Evolutionary conservation across 2,329 filamentous ascomycete species (phyloP).

Genomic region (Rosellinia necatrix): DNA sequence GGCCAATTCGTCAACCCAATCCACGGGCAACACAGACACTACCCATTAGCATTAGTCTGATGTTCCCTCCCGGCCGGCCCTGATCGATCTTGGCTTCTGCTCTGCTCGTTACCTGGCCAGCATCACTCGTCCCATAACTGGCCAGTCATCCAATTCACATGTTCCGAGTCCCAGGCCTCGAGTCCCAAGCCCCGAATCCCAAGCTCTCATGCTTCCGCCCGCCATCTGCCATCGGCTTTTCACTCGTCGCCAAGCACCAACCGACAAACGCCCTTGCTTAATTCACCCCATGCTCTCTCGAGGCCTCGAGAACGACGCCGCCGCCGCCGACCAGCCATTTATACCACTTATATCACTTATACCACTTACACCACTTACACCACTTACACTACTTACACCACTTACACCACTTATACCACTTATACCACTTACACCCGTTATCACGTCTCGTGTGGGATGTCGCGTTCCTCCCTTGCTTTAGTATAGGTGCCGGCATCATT

Average conservation of each 20-base stretch:
- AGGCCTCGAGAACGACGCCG: constrained; percentile 1
- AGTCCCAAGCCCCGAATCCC: neutral
- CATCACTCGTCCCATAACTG: neutral
- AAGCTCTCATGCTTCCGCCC: neutral
- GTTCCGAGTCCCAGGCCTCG: neutral
- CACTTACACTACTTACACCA: no score
- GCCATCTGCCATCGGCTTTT: neutral
- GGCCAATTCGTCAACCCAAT: constrained; percentile 8
- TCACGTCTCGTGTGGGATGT: constrained; percentile 20
- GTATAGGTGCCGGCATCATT: constrained; percentile 13
- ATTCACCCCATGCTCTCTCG: neutral
- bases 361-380: no score
- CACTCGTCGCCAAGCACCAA: neutral
- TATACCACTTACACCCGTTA: no score
- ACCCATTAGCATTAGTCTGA: constrained; percentile 17
- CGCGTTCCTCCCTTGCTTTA: constrained; percentile 6
- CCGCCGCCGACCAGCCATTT: neutral
- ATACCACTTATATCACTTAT: no score
- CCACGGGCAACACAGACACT: constrained; percentile 11
- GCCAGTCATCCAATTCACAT: no score
- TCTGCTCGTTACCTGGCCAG: neutral
- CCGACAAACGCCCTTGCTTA: neutral
- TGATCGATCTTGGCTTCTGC: neutral
- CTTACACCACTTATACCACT: no score
- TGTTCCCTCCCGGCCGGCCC: neutral